Percentiles rank a stretch among this genome's conserved stretches.
These are phyloP conservation scores for Penicillium canescens DNA, from an alignment of 495 filamentous ascomycete genomes.

Conservation along the genomic window DNA sequence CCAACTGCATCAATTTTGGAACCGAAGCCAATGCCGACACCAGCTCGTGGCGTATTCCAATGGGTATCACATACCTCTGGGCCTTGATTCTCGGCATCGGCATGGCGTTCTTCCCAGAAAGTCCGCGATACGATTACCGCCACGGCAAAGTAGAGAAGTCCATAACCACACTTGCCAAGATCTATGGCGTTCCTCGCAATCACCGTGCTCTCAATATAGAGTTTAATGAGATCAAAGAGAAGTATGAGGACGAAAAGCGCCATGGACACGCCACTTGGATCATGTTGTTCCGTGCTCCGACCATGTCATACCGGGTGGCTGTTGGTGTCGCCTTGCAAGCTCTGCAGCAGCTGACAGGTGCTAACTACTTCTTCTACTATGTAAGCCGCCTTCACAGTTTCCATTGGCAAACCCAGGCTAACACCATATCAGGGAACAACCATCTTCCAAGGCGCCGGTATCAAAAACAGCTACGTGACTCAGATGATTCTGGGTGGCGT, in stretches of 20 bases:
- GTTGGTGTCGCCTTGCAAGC: conserved; percentile 67
- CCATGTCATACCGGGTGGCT: conserved; percentile 66
- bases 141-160: conserved; percentile 61
- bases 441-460: conserved; percentile 65
- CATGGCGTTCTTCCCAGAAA: conserved; percentile 71
- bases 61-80: conserved; percentile 74
- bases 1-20: conserved; percentile 78
- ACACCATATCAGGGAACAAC: conserved; percentile 56
- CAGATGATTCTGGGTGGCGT: conserved; percentile 73
- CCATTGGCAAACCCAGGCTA: neutral
- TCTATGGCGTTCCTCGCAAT: conserved; percentile 65
- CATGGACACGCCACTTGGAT: conserved; percentile 30
- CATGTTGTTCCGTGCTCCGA: conserved; percentile 61
- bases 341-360: conserved; percentile 41
- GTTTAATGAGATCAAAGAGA: conserved; percentile 62
- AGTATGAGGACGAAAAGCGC: conserved; percentile 55
- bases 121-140: conserved; percentile 68
- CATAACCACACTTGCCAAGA: conserved; percentile 60
- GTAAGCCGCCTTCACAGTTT: conserved; percentile 22
- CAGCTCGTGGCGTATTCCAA: conserved; percentile 75
- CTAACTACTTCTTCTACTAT: conserved; percentile 74
- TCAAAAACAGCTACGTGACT: conserved; percentile 66
- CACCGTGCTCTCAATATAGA: conserved; percentile 64
- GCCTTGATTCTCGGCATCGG: conserved; percentile 67
- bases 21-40: conserved; percentile 49